Conservation (phyloP, 805 yeast genomes). For the Sugiyamaella valdiviana region DNA sequence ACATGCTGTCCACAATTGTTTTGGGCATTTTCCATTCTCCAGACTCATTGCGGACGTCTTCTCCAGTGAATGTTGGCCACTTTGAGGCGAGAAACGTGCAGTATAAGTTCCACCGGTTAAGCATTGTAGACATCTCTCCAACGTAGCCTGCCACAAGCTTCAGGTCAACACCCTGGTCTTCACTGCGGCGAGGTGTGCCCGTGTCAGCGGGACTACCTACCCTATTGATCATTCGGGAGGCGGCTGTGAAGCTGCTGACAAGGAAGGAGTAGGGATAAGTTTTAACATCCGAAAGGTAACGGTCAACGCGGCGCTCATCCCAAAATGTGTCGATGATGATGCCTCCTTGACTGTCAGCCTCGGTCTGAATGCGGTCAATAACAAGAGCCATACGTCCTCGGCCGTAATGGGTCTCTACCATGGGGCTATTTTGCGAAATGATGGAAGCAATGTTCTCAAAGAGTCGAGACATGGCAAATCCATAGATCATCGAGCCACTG, state of each 20-base stretch:
- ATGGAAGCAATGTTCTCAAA: constrained; percentile 82
- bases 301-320: constrained; percentile 60
- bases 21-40: constrained; percentile 36
- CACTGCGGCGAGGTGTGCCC: constrained; percentile 13
- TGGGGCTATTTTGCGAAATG: constrained; percentile 76
- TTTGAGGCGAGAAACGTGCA: constrained; percentile 63
- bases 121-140: constrained; percentile 65
- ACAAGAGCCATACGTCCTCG: constrained; percentile 51
- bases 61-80: constrained; percentile 39
- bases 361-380: constrained; percentile 68
- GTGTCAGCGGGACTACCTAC: constrained; percentile 25
- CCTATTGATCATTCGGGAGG: constrained; percentile 16
- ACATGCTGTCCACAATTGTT: constrained; percentile 48
- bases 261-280: constrained; percentile 49
- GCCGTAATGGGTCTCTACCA: constrained; percentile 73
- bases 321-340: constrained; percentile 78
- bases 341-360: constrained; percentile 90
- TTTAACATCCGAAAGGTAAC: constrained; percentile 48
- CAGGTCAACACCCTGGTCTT: constrained; percentile 39
- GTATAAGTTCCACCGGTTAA: constrained; percentile 67
- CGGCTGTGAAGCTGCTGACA: constrained; percentile 30
- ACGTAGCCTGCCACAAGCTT: constrained; percentile 60
- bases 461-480: constrained; percentile 39
- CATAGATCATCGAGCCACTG: constrained; percentile 31
- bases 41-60: not conserved